Evolutionary conservation across 148 eudicot species (phyloP).

Genomic region (Polygonum aviculare): DNA sequence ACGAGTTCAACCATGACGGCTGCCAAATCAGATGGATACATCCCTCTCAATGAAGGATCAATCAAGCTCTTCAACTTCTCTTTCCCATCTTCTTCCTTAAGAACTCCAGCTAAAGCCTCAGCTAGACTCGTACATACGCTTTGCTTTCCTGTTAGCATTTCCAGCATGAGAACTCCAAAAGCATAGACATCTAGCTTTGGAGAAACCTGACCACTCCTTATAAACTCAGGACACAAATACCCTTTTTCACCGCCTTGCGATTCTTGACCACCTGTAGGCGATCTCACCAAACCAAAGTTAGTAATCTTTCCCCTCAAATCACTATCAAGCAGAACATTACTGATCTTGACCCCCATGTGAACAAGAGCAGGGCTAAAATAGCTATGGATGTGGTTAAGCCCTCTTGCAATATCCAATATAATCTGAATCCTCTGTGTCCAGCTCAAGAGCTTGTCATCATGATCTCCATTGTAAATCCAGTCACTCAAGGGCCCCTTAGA

Average conservation of each 20-base stretch:
- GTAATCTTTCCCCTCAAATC: constrained; percentile 66
- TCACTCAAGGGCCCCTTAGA: constrained; percentile 64
- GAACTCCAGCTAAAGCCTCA: constrained; percentile 27
- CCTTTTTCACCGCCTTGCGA: constrained; percentile 36
- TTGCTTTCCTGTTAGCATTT: constrained; percentile 58
- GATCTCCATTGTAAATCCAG: constrained; percentile 40
- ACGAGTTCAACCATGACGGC: constrained; percentile 30
- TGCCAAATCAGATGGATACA: constrained; percentile 55
- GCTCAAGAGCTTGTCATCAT: constrained; percentile 36
- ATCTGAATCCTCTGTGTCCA: constrained; percentile 79
- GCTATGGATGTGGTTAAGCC: constrained; percentile 80
- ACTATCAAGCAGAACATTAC: constrained; percentile 64
- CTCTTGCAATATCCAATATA: constrained; percentile 67
- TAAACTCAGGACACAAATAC: constrained; percentile 78
- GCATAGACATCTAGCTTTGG: constrained; percentile 84
- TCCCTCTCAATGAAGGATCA: constrained; percentile 53
- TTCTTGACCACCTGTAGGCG: neutral
- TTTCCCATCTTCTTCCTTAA: constrained; percentile 29
- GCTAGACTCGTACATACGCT: constrained; percentile 24
- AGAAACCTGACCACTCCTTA: constrained; percentile 54
- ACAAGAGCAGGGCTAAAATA: constrained; percentile 70
- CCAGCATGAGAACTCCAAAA: constrained; percentile 75
- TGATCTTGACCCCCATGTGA: constrained; percentile 62
- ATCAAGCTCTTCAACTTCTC: constrained; percentile 32
- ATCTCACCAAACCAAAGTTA: constrained; percentile 37